These are phyloP conservation scores for Solanum megistacrolobum DNA, from an alignment of 257 asterid species.

Conservation along the genomic window DNA sequence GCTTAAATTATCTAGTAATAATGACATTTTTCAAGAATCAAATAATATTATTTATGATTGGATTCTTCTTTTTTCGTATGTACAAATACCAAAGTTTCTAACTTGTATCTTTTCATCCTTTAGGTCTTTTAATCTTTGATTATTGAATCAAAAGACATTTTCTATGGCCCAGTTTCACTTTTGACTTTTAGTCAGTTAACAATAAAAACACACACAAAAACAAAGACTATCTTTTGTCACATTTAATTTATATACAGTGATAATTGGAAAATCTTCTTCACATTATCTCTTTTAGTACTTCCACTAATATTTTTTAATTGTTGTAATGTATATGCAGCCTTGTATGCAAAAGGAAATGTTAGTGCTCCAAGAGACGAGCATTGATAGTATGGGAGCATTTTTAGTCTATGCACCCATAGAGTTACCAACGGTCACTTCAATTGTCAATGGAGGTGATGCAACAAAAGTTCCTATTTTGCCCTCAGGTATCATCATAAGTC, in stretches of 20 bases:
- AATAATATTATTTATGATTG: background rate
- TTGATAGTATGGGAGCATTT: slow-evolving; percentile 38
- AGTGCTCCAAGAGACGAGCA: slow-evolving; percentile 56
- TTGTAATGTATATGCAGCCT: slow-evolving; percentile 27
- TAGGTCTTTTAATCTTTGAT: background rate
- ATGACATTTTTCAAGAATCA: background rate
- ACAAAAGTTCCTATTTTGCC: slow-evolving; percentile 36
- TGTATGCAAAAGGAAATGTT: slow-evolving; percentile 34
- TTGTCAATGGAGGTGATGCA: slow-evolving; percentile 32
- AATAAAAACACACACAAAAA: background rate
- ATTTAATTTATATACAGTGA: background rate
- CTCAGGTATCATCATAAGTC: slow-evolving; percentile 50
- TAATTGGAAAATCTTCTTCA: background rate
- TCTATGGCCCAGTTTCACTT: background rate
- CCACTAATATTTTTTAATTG: background rate
- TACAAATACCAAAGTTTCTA: background rate
- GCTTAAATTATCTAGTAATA: background rate
- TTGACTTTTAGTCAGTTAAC: background rate
- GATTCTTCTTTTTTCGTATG: background rate
- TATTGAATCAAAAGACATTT: background rate
- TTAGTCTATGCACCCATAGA: slow-evolving; percentile 46
- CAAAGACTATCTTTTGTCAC: background rate
- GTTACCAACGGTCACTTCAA: background rate
- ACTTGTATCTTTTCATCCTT: background rate
- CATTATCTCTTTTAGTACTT: background rate